Percentiles rank a stretch among this genome's conserved stretches.
These are phyloP conservation scores for Microdochium trichocladiopsis DNA, from an alignment of 2,329 filamentous ascomycete genomes.

Conservation along the genomic window DNA sequence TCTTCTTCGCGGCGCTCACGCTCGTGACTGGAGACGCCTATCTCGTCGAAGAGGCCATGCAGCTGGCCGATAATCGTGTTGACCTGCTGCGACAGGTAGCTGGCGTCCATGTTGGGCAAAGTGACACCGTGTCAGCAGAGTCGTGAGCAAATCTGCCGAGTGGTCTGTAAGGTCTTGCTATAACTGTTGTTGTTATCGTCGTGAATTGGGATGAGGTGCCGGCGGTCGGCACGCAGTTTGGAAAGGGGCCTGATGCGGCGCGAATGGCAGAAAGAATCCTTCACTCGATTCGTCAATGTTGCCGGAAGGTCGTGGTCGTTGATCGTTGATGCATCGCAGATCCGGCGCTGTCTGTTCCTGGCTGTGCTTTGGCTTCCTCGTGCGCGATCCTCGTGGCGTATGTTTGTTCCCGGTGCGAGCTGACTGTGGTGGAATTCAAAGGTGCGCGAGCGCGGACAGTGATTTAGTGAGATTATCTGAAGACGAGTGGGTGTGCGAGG, in stretches of 20 bases:
- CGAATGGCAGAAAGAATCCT: neutral
- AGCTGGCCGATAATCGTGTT: conserved; percentile 89
- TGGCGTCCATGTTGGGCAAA: conserved; percentile 65
- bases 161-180: neutral
- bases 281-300: neutral
- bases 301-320: neutral
- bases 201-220: neutral
- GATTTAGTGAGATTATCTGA: neutral
- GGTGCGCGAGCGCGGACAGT: too few relatives aligned
- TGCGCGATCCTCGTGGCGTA: neutral
- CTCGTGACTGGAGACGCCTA: conserved; percentile 90
- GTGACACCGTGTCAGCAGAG: neutral
- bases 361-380: neutral
- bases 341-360: neutral
- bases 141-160: neutral
- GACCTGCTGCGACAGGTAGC: conserved; percentile 90
- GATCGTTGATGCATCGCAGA: neutral
- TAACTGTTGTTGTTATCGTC: neutral
- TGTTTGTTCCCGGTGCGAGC: too few relatives aligned
- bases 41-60: conserved; percentile 94
- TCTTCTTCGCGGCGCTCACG: conserved; percentile 84
- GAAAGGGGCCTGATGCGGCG: neutral
- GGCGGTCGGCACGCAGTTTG: neutral
- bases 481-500: neutral
- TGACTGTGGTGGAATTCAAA: too few relatives aligned